A percentile compares a stretch with the other conserved stretches of the same genome.
Evolutionary conservation across 352 stramenopile genomes (phyloP).

Genomic region (Pythium rhizo-oryzae): DNA sequence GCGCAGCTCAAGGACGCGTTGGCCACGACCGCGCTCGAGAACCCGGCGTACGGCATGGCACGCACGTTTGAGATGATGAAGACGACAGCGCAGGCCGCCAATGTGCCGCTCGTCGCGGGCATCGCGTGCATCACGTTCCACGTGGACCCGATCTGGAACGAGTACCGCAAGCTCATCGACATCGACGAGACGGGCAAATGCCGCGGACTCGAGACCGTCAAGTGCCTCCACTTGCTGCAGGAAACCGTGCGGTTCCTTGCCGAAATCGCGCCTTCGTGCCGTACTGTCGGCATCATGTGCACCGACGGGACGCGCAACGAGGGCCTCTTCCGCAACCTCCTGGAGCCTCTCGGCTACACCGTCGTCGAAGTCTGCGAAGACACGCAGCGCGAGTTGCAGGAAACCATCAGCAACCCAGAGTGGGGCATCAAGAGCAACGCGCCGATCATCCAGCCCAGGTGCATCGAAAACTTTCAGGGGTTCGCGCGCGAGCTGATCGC

Average conservation of each 20-base stretch:
- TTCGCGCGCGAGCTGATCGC: conserved; percentile 40
- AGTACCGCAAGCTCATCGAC: conserved; percentile 33
- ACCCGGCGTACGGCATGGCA: conserved; percentile 52
- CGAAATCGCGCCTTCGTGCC: conserved; percentile 30
- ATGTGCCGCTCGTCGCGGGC: conserved; percentile 39
- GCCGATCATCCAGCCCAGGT: conserved; percentile 36
- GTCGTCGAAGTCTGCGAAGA: conserved; percentile 40
- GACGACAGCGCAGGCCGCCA: conserved; percentile 22
- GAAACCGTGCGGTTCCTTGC: conserved; percentile 43
- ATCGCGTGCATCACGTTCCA: conserved; percentile 65
- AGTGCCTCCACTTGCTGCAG: conserved; percentile 50
- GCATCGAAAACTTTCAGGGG: conserved; percentile 43
- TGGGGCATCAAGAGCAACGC: conserved; percentile 64
- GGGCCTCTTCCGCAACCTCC: conserved; percentile 43
- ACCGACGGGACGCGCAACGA: conserved; percentile 45
- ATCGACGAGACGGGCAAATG: conserved; percentile 18
- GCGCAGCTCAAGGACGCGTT: conserved; percentile 18
- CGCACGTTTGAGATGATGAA: conserved; percentile 46
- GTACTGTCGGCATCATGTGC: conserved; percentile 44
- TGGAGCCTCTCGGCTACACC: conserved; percentile 43
- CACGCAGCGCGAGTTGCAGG: conserved; percentile 45
- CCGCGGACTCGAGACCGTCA: conserved; percentile 17
- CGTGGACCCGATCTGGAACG: conserved; percentile 44
- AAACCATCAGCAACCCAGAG: conserved; percentile 50
- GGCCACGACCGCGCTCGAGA: conserved; percentile 28